A percentile compares a stretch with the other conserved stretches of the same genome.
Conservation (phyloP, 2,329 filamentous ascomycete genomes). For the Alternaria novae-zelandiae region DNA sequence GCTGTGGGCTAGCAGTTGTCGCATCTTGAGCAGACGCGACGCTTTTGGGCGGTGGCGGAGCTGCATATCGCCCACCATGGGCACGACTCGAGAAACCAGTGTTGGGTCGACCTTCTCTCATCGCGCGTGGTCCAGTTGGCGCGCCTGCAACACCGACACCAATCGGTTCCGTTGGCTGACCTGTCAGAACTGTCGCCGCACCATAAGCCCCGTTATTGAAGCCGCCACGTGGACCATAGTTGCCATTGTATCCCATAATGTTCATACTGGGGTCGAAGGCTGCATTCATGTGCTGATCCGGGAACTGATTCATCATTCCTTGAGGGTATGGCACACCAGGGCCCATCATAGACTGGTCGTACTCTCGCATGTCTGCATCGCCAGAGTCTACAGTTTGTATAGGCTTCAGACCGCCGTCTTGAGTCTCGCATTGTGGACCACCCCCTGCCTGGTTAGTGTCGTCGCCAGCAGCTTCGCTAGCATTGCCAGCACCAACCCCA, state of each 20-base stretch:
- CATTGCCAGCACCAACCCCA: slow-evolving; percentile 8
- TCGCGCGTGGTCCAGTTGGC: slow-evolving; percentile 91
- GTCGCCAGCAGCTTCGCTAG: slow-evolving; percentile 14
- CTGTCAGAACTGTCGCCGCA: slow-evolving; percentile 46
- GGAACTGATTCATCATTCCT: slow-evolving; percentile 53
- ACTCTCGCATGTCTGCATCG: slow-evolving; percentile 28
- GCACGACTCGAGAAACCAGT: slow-evolving; percentile 73
- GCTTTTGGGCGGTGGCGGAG: slow-evolving; percentile 23
- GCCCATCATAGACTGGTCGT: slow-evolving; percentile 38
- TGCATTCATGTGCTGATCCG: slow-evolving; percentile 58
- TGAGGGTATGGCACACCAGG: slow-evolving; percentile 32
- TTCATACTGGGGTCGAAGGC: slow-evolving; percentile 48
- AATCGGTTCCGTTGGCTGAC: slow-evolving; percentile 44
- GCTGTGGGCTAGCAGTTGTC: slow-evolving; percentile 32
- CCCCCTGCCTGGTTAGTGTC: slow-evolving; percentile 28
- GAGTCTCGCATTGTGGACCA: slow-evolving; percentile 16
- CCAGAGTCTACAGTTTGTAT: slow-evolving; percentile 45
- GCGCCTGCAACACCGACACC: slow-evolving; percentile 71
- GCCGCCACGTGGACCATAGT: slow-evolving; percentile 55
- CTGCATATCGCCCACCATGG: slow-evolving; percentile 36
- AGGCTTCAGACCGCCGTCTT: slow-evolving; percentile 34
- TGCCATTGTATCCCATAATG: slow-evolving; percentile 48
- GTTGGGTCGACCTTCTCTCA: slow-evolving; percentile 87
- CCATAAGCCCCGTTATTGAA: slow-evolving; percentile 48
- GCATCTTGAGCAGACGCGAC: slow-evolving; percentile 27